Evolutionary conservation across 306 rosid species (phyloP), one percentile per base, ranked within the genome.

Genomic region (Sicyos baderoa): DNA sequence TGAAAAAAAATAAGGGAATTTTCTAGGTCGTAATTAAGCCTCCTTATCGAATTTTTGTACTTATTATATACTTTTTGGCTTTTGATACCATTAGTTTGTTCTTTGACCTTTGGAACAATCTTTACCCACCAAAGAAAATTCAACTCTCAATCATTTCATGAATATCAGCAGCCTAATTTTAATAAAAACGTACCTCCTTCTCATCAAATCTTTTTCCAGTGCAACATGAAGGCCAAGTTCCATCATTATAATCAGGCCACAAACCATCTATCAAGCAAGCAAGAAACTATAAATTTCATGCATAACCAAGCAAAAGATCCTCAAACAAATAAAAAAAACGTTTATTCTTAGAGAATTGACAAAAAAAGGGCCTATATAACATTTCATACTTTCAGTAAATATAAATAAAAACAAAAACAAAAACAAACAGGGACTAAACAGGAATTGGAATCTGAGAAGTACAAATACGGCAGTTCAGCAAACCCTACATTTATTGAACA

Each of bases 231-330:
- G 99, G 99, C 97, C 97, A 94, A 48, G 83, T 82, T 83, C 97
- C 97, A 80, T 94, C 99, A 77, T 90, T 88, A 78, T 94, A 94
- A 70, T 94, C 90, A 9, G 99, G 89, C 97, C 99, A 94, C 54
- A 90, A 88, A 54, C 99, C 99, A 88, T 94, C 97, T 90, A 74
- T 74, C 63, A 85, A 23, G 42, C 67, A 76, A 82, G 40, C 37
- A 74, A 35, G 23, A 4, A 76, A 54, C 4, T 17, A 59, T 42
- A 71, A 54, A 5, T 37, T 70, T 61, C 15, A 18, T 61, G 42
- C 18, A 18, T 54, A 48, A 29, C 62, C 35, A 55, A 37, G 68
- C 14, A 22, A 14, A 73, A 65, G 40, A 64, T 18, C 53, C 53
- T 42, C 32, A 64, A 42, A 44, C 51, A 64, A 64, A 44, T 13